These are phyloP conservation scores for Rutstroemia sp. DNA, from an alignment of 2,329 filamentous ascomycete genomes.

Conservation along the genomic window DNA sequence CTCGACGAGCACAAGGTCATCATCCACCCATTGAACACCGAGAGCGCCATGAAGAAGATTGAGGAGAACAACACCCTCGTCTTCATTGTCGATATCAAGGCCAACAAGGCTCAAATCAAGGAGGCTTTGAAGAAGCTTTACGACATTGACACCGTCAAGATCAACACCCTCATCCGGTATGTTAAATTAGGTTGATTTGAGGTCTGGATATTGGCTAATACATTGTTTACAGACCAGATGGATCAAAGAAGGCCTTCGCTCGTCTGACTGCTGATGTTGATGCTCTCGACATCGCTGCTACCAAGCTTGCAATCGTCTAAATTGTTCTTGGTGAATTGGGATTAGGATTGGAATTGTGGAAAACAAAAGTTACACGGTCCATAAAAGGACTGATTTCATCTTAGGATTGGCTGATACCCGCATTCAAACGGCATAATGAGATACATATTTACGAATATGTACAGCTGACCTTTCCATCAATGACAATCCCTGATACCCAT, in stretches of 20 bases:
- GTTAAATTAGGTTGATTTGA: constrained; percentile 24
- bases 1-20: constrained; percentile 98
- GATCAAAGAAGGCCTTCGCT: constrained; percentile 97
- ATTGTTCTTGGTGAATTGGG: constrained; percentile 32
- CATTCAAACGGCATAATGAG: constrained; percentile 29
- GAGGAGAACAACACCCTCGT: constrained; percentile 99
- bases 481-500: constrained; percentile 4
- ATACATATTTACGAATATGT: constrained; percentile 19
- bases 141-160: constrained; percentile 96
- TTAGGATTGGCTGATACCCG: constrained; percentile 21
- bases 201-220: constrained; percentile 13
- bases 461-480: constrained; percentile 12
- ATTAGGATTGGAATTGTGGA: constrained; percentile 31
- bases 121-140: constrained; percentile 97
- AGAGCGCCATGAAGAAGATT: constrained; percentile 99
- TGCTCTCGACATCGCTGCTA: constrained; percentile 97
- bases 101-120: constrained; percentile 99
- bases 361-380: constrained; percentile 11
- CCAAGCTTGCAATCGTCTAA: constrained; percentile 98
- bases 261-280: constrained; percentile 94
- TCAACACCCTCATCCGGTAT: constrained; percentile 98
- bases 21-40: constrained; percentile 97
- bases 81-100: constrained; percentile 94
- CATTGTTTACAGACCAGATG: constrained; percentile 63
- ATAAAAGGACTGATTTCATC: constrained; percentile 2